Evolutionary conservation across 129 eudicot genomes (phyloP).

Genomic region (Scalesia atractyloides): DNA sequence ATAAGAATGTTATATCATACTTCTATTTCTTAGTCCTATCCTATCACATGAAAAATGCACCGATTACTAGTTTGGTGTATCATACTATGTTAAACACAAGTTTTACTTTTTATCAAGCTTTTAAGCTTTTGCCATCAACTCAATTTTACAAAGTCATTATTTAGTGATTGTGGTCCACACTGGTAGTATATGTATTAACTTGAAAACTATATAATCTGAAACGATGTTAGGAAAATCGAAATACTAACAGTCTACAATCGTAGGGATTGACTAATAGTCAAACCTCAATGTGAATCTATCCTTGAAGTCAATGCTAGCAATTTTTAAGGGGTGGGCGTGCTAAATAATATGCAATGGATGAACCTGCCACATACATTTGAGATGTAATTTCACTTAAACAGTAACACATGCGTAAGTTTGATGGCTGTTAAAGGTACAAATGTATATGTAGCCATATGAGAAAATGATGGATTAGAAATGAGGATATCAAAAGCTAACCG

Average conservation of each 20-base stretch:
- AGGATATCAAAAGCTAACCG: neutral
- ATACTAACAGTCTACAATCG: neutral
- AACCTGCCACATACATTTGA: constrained; percentile 9
- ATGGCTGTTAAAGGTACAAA: constrained; percentile 6
- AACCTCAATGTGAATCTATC: constrained; percentile 1
- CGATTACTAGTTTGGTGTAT: neutral
- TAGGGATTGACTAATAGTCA: neutral
- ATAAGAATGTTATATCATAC: neutral
- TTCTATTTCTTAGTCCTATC: too few species aligned
- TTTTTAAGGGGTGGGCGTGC: constrained; percentile 10
- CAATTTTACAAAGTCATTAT: neutral
- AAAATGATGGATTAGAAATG: neutral
- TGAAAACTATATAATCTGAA: constrained; percentile 3
- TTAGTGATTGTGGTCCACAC: neutral
- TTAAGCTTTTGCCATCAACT: neutral
- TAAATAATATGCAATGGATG: neutral
- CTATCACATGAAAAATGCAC: neutral
- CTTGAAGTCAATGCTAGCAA: neutral
- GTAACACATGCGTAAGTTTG: neutral
- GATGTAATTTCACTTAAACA: constrained; percentile 4
- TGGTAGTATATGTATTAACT: neutral
- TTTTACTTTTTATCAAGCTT: neutral
- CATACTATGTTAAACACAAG: constrained; percentile 11
- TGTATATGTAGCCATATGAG: constrained; percentile 12
- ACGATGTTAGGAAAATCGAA: neutral